Evolutionary conservation across 2,329 filamentous ascomycete genomes (phyloP), one percentile per base, ranked within the genome.

Genomic region (Apiospora hydei): DNA sequence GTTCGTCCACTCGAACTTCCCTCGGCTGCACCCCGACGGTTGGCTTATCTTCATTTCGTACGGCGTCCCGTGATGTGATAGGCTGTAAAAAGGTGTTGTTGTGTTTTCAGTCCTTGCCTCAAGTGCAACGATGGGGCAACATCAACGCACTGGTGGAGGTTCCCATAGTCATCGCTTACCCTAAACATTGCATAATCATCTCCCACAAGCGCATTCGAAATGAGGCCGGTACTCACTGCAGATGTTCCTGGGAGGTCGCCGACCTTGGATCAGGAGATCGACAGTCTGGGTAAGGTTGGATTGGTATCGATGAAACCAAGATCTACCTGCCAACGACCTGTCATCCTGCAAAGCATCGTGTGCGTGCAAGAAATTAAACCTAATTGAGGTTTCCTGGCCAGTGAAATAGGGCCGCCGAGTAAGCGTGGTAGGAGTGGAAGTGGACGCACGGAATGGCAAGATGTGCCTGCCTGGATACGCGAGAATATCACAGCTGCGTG

Each of bases 311-410:
- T 64, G 57, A 41, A 64, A 64, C 57, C 57, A 41, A 64, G 57
- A 64, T 64, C 57, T 64, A 41, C 57, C 57, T 64, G 57, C 34
- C 57, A 64, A 64, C 57, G 57, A 41, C 57, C 57, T 64, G 57
- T 64, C 57, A 64, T 64, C 34, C 34, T 64, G 57, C 57, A 64
- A 41, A 64, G 34, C 34, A 64, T 64, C 30, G 57, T 13, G 18
- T 64, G 18, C 34, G 34, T 41, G 18, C 18, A n/a, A 41, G 34
- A 41, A 41, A 8, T 64, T 64, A n/a, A 64, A 64, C 57, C 57
- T 41, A 64, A 64, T 64, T 24, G 57, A 64, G 57, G 57, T 64
- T 64, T 18, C 34, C 34, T n/a, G 34, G 3, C 34, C 57, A 64
- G 30, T 64, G 34, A 64, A 64, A 41, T 64, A 64, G n/a, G 30